Conservation (phyloP, 176 grass and related monocot genomes). For the Triticum aestivum region DNA sequence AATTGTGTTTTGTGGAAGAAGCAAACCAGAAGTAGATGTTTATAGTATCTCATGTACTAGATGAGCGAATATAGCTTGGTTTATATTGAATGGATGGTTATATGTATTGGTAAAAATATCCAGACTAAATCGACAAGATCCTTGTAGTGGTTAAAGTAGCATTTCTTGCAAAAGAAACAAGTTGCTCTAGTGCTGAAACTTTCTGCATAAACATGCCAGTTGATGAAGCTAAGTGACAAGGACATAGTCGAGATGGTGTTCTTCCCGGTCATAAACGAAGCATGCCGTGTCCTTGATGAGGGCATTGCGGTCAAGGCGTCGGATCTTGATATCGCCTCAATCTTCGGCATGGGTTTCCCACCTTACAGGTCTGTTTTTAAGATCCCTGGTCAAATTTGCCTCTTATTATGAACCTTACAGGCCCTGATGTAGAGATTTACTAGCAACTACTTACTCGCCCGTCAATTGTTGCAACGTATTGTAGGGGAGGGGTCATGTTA, state of each 20-base stretch:
- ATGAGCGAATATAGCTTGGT: not conserved
- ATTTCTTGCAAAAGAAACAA: conserved; percentile 9
- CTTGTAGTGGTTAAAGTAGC: not conserved
- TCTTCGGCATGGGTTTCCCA: conserved; percentile 94
- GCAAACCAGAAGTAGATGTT: not conserved
- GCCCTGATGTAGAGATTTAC: not conserved
- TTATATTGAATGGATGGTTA: not conserved
- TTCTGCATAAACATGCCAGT: conserved; percentile 40
- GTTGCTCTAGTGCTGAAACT: conserved; percentile 7
- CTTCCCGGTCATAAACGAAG: conserved; percentile 86
- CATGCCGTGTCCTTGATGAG: conserved; percentile 83
- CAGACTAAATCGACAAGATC: not conserved
- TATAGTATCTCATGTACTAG: not conserved
- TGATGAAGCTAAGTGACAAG: conserved; percentile 78
- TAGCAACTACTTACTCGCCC: not conserved
- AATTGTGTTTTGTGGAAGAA: not conserved
- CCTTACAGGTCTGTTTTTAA: conserved; percentile 59
- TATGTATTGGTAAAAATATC: not conserved
- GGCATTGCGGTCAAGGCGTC: conserved; percentile 84
- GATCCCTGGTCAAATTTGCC: not conserved
- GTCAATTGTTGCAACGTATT: conserved; percentile 1
- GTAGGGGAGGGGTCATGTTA: conserved; percentile 81
- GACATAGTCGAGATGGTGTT: conserved; percentile 91
- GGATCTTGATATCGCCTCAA: conserved; percentile 86
- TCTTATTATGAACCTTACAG: not conserved